Percentiles rank a stretch among this genome's conserved stretches.
Evolutionary conservation across 768 basidiomycete genomes (phyloP).

Genomic region (Podaxis sp.): DNA sequence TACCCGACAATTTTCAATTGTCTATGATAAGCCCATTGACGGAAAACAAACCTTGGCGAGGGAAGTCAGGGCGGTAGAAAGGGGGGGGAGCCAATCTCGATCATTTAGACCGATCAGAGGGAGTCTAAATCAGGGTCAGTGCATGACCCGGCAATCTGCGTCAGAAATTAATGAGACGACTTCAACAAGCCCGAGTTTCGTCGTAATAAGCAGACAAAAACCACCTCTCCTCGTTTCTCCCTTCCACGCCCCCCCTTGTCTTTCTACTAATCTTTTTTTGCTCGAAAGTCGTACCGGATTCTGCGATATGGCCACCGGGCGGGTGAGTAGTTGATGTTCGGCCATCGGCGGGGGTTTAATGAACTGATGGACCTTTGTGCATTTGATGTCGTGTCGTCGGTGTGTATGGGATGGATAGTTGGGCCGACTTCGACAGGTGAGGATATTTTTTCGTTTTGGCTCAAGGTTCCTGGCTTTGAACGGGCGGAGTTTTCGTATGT

Average conservation of each 20-base stretch:
- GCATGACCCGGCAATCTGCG: slow-evolving; percentile 8
- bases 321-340: slow-evolving; percentile 36
- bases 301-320: slow-evolving; percentile 59
- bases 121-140: background rate
- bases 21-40: too few species aligned
- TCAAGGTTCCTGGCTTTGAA: background rate
- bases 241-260: background rate
- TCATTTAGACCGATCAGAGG: background rate
- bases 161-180: slow-evolving; percentile 13
- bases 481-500: background rate
- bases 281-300: background rate
- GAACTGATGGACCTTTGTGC: background rate
- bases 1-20: too few species aligned
- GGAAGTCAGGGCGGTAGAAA: background rate
- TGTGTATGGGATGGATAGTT: slow-evolving; percentile 40
- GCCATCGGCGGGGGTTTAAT: background rate
- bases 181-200: background rate
- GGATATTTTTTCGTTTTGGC: slow-evolving; percentile 19
- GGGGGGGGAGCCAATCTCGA: background rate
- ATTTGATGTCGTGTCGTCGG: background rate
- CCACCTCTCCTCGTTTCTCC: background rate
- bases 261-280: background rate
- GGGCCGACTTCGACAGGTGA: slow-evolving; percentile 75
- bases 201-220: background rate
- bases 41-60: too few species aligned